A percentile compares a stretch with the other conserved stretches of the same genome.
These are phyloP conservation scores for Pseudocercospora fijiensis DNA, from an alignment of 2,329 filamentous ascomycete genomes.

Conservation along the genomic window DNA sequence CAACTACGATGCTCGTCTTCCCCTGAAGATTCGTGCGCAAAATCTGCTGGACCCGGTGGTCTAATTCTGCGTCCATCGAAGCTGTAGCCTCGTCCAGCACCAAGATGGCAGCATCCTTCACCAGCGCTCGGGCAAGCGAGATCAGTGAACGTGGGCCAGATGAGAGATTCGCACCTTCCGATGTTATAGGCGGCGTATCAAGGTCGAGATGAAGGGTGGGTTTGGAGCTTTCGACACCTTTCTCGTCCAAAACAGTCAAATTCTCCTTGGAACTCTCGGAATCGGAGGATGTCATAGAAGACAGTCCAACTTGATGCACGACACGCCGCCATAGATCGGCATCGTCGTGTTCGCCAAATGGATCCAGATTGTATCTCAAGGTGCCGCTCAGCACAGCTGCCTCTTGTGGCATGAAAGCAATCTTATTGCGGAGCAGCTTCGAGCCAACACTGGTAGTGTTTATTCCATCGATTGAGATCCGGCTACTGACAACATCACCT, in stretches of 20 bases:
- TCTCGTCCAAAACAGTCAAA: conserved; percentile 45
- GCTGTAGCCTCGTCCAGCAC: conserved; percentile 51
- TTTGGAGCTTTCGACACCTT: conserved; percentile 36
- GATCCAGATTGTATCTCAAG: conserved; percentile 46
- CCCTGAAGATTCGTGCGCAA: conserved; percentile 44
- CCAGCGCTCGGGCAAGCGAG: conserved; percentile 49
- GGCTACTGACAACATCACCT: conserved; percentile 28
- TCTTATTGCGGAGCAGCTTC: conserved; percentile 39
- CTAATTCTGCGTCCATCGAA: conserved; percentile 48
- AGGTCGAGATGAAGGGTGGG: too few relatives aligned
- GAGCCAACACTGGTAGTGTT: conserved; percentile 44
- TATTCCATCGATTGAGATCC: conserved; percentile 43
- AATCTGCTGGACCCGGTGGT: conserved; percentile 45
- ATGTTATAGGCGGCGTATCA: too few relatives aligned
- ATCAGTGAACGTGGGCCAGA: conserved; percentile 22
- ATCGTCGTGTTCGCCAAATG: too few relatives aligned
- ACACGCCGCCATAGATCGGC: too few relatives aligned
- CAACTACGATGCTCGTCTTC: conserved; percentile 69
- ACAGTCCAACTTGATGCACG: too few relatives aligned
- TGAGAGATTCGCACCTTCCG: too few relatives aligned
- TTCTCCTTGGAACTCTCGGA: conserved; percentile 37
- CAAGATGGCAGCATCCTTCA: conserved; percentile 47
- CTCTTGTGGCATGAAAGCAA: conserved; percentile 50
- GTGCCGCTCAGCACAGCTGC: conserved; percentile 48
- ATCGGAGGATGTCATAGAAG: too few relatives aligned